Evolutionary conservation across 305 asterid species (phyloP).

Genomic region (Fraxinus ornus): DNA sequence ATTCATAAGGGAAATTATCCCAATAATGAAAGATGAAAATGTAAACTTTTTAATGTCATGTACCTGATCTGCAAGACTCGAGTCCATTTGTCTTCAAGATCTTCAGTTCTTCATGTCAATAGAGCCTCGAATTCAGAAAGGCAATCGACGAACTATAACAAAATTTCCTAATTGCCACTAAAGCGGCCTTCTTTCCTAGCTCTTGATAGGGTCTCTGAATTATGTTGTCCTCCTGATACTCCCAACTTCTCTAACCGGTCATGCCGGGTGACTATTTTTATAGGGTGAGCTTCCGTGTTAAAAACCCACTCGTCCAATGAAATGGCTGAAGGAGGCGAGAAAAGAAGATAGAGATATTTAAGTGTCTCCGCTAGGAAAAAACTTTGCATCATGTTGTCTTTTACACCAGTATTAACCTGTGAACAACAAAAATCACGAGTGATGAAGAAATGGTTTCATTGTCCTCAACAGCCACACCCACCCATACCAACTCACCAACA

Average conservation of each 20-base stretch:
- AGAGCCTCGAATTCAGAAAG: conserved; percentile 19
- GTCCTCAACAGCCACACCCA: neutral
- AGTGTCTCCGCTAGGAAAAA: conserved; percentile 95
- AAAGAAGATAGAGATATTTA: conserved; percentile 88
- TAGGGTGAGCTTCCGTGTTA: conserved; percentile 97
- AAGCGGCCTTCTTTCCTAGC: conserved; percentile 89
- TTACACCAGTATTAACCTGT: conserved; percentile 92
- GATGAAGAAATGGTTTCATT: neutral
- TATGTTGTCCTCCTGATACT: conserved; percentile 31
- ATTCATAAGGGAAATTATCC: neutral
- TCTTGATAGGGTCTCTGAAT: conserved; percentile 44
- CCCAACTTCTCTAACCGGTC: conserved; percentile 33
- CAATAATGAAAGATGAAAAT: neutral
- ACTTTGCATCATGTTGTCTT: conserved; percentile 99
- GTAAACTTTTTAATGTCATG: neutral
- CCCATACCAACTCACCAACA: neutral
- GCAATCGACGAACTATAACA: conserved; percentile 17
- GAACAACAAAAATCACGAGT: conserved; percentile 5
- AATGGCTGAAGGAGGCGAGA: conserved; percentile 85
- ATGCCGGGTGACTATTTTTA: conserved; percentile 59
- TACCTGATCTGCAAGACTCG: conserved; percentile 8
- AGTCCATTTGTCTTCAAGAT: conserved; percentile 6
- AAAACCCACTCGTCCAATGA: conserved; percentile 97
- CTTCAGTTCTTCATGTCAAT: neutral
- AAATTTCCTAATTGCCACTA: conserved; percentile 39